phyloP scores from a whole-genome alignment of 176 grass and related monocot species.

The Eleusine indica region DNA sequence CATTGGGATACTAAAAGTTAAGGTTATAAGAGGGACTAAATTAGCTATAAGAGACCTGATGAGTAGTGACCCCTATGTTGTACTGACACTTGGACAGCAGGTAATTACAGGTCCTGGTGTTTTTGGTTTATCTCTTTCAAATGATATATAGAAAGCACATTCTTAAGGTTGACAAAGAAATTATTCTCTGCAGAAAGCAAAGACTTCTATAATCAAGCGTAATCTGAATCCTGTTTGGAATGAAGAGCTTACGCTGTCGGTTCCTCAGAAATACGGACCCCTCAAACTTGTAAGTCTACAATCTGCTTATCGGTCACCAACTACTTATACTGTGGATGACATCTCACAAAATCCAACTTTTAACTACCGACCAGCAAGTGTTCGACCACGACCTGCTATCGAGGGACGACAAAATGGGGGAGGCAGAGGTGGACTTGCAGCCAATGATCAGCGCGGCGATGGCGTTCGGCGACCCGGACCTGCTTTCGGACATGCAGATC shows the following conservation, averaged over 20 bases:
- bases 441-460: slow-evolving; percentile 61
- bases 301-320: not conserved
- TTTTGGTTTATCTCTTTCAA: not conserved
- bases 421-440: slow-evolving; percentile 73
- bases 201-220: slow-evolving; percentile 60
- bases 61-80: slow-evolving; percentile 74
- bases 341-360: not conserved
- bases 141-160: not conserved
- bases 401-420: slow-evolving; percentile 72
- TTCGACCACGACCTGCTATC: slow-evolving; percentile 72
- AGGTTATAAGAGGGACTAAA: slow-evolving; percentile 67
- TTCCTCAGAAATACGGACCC: slow-evolving; percentile 59
- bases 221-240: slow-evolving; percentile 91
- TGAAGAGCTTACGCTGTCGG: slow-evolving; percentile 68
- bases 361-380: slow-evolving; percentile 56
- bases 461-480: slow-evolving; percentile 61
- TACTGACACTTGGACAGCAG: slow-evolving; percentile 78
- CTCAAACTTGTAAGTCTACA: slow-evolving; percentile 56
- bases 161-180: not conserved
- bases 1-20: slow-evolving; percentile 72
- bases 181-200: slow-evolving; percentile 51
- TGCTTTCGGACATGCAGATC: slow-evolving; percentile 69
- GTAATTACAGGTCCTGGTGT: slow-evolving; percentile 31
- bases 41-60: slow-evolving; percentile 75
- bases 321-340: not conserved